Conservation (phyloP, 176 grass and related monocot species). For the Lolium multiflorum region DNA sequence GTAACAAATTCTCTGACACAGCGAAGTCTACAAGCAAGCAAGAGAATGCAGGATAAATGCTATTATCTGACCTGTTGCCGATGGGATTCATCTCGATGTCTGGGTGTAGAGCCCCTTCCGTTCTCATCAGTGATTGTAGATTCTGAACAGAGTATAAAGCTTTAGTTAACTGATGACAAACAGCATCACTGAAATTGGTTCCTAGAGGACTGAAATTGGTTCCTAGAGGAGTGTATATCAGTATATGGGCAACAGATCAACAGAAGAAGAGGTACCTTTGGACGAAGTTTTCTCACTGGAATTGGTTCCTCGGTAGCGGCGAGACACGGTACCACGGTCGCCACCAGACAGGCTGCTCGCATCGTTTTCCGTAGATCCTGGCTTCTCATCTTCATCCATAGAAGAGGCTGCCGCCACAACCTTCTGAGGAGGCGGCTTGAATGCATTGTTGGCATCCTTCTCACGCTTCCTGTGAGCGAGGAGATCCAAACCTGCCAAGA, state of each 20-base stretch:
- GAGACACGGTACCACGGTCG: constrained; percentile 37
- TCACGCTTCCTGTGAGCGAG: constrained; percentile 77
- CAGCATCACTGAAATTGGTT: not conserved
- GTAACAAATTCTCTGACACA: constrained; percentile 13
- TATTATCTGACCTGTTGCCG: constrained; percentile 56
- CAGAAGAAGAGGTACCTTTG: constrained; percentile 44
- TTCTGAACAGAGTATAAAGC: constrained; percentile 44
- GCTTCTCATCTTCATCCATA: constrained; percentile 81
- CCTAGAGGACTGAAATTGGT: not conserved
- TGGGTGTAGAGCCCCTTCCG: constrained; percentile 44
- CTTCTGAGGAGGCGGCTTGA: constrained; percentile 64
- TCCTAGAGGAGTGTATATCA: not conserved
- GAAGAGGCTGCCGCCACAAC: constrained; percentile 50
- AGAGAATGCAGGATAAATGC: constrained; percentile 14
- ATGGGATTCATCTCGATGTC: constrained; percentile 40
- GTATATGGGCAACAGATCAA: constrained; percentile 4
- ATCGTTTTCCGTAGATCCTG: constrained; percentile 48
- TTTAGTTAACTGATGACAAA: constrained; percentile 20
- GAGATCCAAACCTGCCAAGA: constrained; percentile 73
- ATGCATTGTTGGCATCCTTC: constrained; percentile 39
- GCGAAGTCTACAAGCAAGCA: constrained; percentile 33
- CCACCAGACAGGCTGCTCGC: constrained; percentile 3
- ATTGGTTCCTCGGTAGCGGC: constrained; percentile 65
- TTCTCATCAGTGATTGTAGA: constrained; percentile 49
- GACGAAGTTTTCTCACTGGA: constrained; percentile 54